phyloP scores from a whole-genome alignment of 495 filamentous ascomycete genomes.

The Haplographium delicatum region DNA sequence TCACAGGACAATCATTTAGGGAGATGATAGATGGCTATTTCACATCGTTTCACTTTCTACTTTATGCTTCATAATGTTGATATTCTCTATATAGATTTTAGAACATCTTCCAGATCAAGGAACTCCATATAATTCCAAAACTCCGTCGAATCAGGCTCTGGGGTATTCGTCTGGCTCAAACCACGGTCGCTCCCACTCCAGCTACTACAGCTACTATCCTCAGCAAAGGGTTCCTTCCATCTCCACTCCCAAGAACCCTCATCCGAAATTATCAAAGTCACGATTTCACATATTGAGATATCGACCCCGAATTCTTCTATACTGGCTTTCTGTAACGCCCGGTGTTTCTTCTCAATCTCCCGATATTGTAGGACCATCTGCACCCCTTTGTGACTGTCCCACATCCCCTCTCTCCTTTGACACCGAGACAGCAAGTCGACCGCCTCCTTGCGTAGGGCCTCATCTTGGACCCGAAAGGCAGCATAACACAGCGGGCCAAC shows the following conservation, averaged over 20 bases:
- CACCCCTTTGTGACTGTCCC: conserved; percentile 26
- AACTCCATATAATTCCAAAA: too few relatives aligned
- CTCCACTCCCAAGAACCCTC: conserved; percentile 21
- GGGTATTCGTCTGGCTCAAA: too few relatives aligned
- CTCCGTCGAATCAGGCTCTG: too few relatives aligned
- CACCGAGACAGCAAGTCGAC: conserved; percentile 31
- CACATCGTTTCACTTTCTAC: too few relatives aligned
- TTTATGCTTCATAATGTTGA: too few relatives aligned
- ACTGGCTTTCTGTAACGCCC: not conserved
- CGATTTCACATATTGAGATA: not conserved
- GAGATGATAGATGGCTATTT: too few relatives aligned
- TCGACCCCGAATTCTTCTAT: not conserved
- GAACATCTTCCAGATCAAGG: too few relatives aligned
- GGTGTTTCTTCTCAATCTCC: conserved; percentile 12
- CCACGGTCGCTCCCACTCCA: not conserved
- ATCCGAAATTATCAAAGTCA: conserved; percentile 18
- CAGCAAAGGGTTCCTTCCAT: conserved; percentile 9
- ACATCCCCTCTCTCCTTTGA: conserved; percentile 44
- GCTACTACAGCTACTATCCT: not conserved
- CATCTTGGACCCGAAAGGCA: conserved; percentile 35
- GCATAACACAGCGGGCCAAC: conserved; percentile 35
- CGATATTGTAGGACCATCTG: conserved; percentile 15
- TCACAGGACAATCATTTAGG: too few relatives aligned
- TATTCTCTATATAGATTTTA: too few relatives aligned
- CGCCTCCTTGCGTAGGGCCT: conserved; percentile 33